These are phyloP conservation scores for Theobroma cacao DNA, from an alignment of 345 rosid species.

Conservation along the genomic window DNA sequence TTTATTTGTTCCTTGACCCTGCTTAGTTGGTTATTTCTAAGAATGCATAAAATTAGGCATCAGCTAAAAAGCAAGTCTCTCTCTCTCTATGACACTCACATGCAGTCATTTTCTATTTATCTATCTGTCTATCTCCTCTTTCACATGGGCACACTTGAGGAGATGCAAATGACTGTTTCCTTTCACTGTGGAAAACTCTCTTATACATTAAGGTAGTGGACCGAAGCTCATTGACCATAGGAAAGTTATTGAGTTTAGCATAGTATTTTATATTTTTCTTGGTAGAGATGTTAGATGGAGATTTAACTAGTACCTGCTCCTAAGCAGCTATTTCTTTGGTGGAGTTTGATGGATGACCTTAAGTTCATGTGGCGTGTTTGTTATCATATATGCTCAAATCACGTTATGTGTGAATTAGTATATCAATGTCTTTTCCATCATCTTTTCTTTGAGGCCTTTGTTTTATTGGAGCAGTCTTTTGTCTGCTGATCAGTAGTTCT, in stretches of 20 bases:
- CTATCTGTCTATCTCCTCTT: background rate
- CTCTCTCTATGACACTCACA: background rate
- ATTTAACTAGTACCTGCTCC: background rate
- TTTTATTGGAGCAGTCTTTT: background rate
- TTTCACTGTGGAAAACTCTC: background rate
- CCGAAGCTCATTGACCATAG: background rate
- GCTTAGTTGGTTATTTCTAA: background rate
- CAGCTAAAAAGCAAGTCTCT: background rate
- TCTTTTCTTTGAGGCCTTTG: background rate
- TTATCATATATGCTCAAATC: background rate
- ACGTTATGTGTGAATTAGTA: background rate
- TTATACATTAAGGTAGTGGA: background rate
- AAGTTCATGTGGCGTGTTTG: background rate
- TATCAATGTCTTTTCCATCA: background rate
- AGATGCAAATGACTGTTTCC: background rate
- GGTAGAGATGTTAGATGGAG: background rate
- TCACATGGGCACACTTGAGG: background rate
- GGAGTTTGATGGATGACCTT: background rate
- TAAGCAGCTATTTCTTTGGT: slow-evolving; percentile 1
- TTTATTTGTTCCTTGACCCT: background rate
- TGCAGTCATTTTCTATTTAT: background rate
- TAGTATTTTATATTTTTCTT: slow-evolving; percentile 3
- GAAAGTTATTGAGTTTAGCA: background rate
- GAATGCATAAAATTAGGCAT: background rate
- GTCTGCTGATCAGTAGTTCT: background rate